A percentile compares a stretch with the other conserved stretches of the same genome.
Conservation (phyloP, 371 early-diverging fungal genomes). For the Capillidium rhysosporum region DNA sequence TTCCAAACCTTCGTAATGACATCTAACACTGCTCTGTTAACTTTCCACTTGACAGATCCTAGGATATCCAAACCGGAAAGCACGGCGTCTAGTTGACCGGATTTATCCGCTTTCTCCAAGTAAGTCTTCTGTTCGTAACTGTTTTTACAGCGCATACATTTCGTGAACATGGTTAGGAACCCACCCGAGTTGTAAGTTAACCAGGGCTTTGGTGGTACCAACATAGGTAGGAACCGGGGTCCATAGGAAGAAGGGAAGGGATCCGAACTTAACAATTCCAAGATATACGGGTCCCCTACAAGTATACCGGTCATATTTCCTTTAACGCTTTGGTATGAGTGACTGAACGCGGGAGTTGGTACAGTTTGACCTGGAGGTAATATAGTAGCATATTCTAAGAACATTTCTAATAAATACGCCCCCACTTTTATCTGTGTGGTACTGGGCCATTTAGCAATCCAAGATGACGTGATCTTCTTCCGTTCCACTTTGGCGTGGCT, state of each 20-base stretch:
- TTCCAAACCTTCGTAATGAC: conserved; percentile 80
- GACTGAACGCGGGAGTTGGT: conserved; percentile 65
- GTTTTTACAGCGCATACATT: conserved; percentile 48
- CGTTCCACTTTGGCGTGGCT: conserved; percentile 32
- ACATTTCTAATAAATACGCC: conserved; percentile 39
- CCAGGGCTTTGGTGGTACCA: conserved; percentile 90
- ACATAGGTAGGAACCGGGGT: conserved; percentile 81
- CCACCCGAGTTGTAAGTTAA: conserved; percentile 75
- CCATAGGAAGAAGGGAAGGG: conserved; percentile 38
- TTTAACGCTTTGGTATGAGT: conserved; percentile 34
- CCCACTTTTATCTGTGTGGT: conserved; percentile 43
- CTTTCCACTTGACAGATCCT: conserved; percentile 74
- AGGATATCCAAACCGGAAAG: conserved; percentile 73
- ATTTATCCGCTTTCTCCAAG: conserved; percentile 58
- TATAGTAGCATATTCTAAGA: background rate
- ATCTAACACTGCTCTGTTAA: conserved; percentile 64
- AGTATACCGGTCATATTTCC: conserved; percentile 61
- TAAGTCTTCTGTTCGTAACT: conserved; percentile 56
- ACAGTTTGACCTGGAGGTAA: conserved; percentile 13
- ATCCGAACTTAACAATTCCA: conserved; percentile 42
- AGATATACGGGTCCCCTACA: conserved; percentile 38
- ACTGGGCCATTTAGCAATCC: conserved; percentile 46
- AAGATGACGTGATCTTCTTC: conserved; percentile 20
- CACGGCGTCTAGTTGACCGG: conserved; percentile 39
- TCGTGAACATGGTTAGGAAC: conserved; percentile 35